A percentile compares a stretch with the other conserved stretches of the same genome.
Conservation (phyloP, 441 rosid genomes). For the Mallotus repandus region DNA sequence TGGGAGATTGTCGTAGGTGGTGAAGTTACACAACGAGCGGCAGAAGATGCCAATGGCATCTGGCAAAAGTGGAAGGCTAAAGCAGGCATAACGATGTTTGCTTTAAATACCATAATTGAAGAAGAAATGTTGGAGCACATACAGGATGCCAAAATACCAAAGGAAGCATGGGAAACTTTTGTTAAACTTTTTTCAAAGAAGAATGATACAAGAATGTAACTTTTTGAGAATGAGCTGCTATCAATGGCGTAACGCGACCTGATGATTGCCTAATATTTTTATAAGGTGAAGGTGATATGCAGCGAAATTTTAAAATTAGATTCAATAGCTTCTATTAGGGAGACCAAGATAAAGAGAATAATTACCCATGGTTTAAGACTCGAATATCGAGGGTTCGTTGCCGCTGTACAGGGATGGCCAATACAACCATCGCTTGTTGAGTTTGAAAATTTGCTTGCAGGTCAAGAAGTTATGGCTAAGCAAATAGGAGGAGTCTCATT, state of each 20-base stretch:
- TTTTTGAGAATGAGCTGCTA: too few relatives aligned
- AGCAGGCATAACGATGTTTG: conserved; percentile 15
- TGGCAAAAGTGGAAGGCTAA: conserved; percentile 16
- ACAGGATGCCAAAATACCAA: background rate
- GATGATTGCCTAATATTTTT: background rate
- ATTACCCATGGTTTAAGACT: too few relatives aligned
- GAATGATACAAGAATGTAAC: too few relatives aligned
- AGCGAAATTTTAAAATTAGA: too few relatives aligned
- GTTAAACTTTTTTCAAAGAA: too few relatives aligned
- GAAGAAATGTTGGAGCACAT: conserved; percentile 17
- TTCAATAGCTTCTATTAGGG: too few relatives aligned
- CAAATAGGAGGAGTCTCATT: conserved; percentile 2
- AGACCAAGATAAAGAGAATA: too few relatives aligned
- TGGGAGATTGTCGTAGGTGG: too few relatives aligned
- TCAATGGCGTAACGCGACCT: background rate
- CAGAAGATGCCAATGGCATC: background rate
- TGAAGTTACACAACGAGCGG: background rate
- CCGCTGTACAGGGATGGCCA: too few relatives aligned
- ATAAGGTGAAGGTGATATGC: background rate
- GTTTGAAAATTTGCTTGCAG: background rate
- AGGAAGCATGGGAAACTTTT: background rate
- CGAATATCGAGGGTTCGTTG: background rate
- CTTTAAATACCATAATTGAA: conserved; percentile 13
- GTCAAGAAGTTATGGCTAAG: background rate
- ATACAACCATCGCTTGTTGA: background rate